Conservation (phyloP, 1,139 yeast species). For the Groenewaldozyma auringiensis region DNA sequence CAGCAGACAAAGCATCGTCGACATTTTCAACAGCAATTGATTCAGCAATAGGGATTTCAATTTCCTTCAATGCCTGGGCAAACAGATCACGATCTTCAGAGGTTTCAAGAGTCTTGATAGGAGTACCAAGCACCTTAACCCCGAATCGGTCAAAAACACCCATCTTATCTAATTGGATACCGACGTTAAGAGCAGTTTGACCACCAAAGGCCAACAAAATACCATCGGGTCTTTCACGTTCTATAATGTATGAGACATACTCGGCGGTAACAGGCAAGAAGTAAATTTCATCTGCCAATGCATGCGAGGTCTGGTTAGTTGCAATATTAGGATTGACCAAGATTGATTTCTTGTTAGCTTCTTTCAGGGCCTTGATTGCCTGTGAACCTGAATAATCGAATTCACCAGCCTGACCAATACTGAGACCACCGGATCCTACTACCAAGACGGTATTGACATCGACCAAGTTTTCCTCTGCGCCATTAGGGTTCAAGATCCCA, state of each 20-base stretch:
- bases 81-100: constrained; percentile 97
- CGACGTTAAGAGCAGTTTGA: constrained; percentile 94
- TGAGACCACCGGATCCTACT: constrained; percentile 95
- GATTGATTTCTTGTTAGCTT: constrained; percentile 77
- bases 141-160: constrained; percentile 87
- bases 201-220: constrained; percentile 95
- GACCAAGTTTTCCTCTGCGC: constrained; percentile 51
- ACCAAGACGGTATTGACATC: constrained; percentile 86
- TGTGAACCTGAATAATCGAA: constrained; percentile 90
- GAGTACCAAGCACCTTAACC: constrained; percentile 94
- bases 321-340: constrained; percentile 96
- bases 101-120: constrained; percentile 87
- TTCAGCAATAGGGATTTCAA: constrained; percentile 91
- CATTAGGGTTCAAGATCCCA: constrained; percentile 43
- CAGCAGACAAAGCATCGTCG: constrained; percentile 88
- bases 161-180: constrained; percentile 87
- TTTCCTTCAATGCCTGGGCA: constrained; percentile 89
- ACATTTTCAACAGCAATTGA: constrained; percentile 91
- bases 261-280: constrained; percentile 96
- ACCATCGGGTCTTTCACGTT: constrained; percentile 94
- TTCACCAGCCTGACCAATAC: constrained; percentile 99
- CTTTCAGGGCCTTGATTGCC: constrained; percentile 92
- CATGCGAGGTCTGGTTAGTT: constrained; percentile 93
- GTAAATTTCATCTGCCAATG: constrained; percentile 90
- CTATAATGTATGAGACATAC: constrained; percentile 86